These are phyloP conservation scores for Phtheirospermum japonicum DNA, from an alignment of 257 asterid species.

Conservation along the genomic window DNA sequence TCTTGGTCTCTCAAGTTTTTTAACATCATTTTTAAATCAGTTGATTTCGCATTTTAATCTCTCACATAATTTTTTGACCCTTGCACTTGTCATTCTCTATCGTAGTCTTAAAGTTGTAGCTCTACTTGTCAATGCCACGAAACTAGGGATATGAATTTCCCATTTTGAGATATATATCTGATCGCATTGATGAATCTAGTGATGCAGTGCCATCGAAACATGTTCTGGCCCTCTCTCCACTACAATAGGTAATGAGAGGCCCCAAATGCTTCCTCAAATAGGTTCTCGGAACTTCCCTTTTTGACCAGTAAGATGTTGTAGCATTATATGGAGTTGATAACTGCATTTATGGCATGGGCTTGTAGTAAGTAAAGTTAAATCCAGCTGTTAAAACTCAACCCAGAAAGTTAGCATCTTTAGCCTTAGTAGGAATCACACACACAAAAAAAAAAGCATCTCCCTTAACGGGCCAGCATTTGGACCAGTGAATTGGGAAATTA, in stretches of 20 bases:
- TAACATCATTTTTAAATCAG: conserved; percentile 3
- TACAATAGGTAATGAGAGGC: background rate
- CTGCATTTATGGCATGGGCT: background rate
- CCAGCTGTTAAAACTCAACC: background rate
- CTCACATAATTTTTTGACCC: background rate
- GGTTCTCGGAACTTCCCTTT: background rate
- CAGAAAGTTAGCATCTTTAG: background rate
- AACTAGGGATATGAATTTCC: background rate
- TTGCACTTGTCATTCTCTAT: conserved; percentile 4
- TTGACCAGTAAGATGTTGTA: background rate
- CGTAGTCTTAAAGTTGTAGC: conserved; percentile 1
- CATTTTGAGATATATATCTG: background rate
- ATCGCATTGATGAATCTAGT: background rate
- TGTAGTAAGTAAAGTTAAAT: background rate
- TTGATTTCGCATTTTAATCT: conserved; percentile 4
- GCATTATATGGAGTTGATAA: background rate
- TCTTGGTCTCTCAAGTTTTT: conserved; percentile 11
- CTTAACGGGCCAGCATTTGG: too few relatives aligned
- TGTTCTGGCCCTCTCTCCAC: conserved; percentile 7
- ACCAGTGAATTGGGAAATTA: too few relatives aligned
- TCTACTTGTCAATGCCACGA: conserved; percentile 19
- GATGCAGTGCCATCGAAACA: conserved; percentile 9
- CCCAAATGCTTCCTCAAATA: background rate
- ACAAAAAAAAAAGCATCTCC: background rate
- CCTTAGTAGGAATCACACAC: background rate